Base-by-base conservation (phyloP, 129 eudicot genomes). In the Flaveria bidentis region DNA sequence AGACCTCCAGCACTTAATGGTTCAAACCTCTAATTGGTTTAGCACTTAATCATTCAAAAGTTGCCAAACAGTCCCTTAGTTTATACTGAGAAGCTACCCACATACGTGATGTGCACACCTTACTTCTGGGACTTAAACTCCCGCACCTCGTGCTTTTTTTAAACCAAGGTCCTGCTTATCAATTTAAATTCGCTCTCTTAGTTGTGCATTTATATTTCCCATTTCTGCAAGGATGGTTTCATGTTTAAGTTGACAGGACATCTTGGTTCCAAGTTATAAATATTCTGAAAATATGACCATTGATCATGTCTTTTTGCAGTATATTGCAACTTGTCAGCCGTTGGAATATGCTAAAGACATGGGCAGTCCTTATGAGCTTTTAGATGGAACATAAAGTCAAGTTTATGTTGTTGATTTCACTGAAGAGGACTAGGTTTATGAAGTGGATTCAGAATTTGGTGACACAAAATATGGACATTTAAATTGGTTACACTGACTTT, bases 301-400 rank as follows among this genome's bases (percentile, higher is more conserved):
- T 44, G 62, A 52, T 49, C 14, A 18, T 79, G 49, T 67, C 68
- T 6, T 58, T 66, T 39, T 74, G 22, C 76, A 70, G 78, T 42
- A 41, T 26, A 36, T n/a, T 26, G 65, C 18, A 45, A 61, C 71
- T 70, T 77, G 53, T 82, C 74, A 47, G 77, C 51, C 68, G 12
- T 67, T 57, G 77, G 79, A 76, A 73, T 78, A 80, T 85, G 89
- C 62, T 73, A 78, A 81, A 82, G 68, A 69, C 28, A 71, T 72
- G 45, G 65, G 46, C 58, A 70, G 67, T 36, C 41, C 41, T 53
- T 69, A 28, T 52, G 69, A 73, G 33, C 70, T 72, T 49, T 64
- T 51, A 62, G 57, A 69, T 69, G 81, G 65, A 63, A 47, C 41
- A 26, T 14, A 28, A 71, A 66, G 15, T 66, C 69, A 61, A 71